Conservation (phyloP, 1,139 yeast genomes). For the Hyphopichia burtonii region DNA sequence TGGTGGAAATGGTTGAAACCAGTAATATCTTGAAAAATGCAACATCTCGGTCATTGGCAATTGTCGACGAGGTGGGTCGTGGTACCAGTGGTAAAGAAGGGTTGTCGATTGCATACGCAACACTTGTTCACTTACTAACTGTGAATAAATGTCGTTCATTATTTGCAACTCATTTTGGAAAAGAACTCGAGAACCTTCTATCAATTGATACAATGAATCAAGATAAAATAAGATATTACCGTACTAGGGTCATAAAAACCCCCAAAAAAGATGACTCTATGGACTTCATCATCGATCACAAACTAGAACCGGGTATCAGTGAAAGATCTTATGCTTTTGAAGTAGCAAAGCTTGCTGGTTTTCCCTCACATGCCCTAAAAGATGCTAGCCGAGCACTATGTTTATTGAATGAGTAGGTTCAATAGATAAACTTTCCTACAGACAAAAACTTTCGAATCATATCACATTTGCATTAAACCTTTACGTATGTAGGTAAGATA, state of each 20-base stretch:
- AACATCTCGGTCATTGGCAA: constrained; percentile 73
- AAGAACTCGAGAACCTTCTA: constrained; percentile 48
- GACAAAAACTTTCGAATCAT: too few relatives aligned
- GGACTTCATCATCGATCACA: constrained; percentile 56
- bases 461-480: too few relatives aligned
- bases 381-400: constrained; percentile 46
- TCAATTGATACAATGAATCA: constrained; percentile 24
- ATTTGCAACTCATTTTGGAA: constrained; percentile 93
- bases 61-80: constrained; percentile 94
- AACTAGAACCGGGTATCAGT: constrained; percentile 69
- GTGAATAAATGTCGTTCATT: constrained; percentile 69
- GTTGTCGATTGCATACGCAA: constrained; percentile 83
- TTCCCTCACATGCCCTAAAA: constrained; percentile 60
- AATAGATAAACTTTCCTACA: too few relatives aligned
- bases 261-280: constrained; percentile 15
- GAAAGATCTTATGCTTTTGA: constrained; percentile 79
- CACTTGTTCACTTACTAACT: constrained; percentile 56
- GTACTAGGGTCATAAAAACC: constrained; percentile 42
- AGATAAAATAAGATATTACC: constrained; percentile 43
- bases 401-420: constrained; percentile 5
- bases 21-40: constrained; percentile 77
- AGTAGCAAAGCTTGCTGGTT: constrained; percentile 83
- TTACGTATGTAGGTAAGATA: too few relatives aligned
- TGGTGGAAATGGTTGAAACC: constrained; percentile 98
- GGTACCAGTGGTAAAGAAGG: constrained; percentile 94